Conservation (phyloP, 2,329 filamentous ascomycete genomes). For the Aspergillus ochraceus region DNA sequence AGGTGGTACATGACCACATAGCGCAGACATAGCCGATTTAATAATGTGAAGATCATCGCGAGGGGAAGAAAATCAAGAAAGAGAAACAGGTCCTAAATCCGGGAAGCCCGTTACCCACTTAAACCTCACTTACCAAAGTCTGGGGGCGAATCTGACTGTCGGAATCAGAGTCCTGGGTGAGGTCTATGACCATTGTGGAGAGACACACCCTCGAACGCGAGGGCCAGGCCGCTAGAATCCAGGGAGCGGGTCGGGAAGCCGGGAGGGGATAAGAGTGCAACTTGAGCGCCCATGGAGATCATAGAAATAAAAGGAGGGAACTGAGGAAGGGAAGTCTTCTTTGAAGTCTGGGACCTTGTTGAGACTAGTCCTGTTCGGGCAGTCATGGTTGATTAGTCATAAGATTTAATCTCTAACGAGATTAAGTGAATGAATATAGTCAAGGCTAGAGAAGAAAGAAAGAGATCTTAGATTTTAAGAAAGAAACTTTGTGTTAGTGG, state of each 20-base stretch:
- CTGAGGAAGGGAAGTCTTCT: not conserved
- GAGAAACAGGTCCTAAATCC: not conserved
- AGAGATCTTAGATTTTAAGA: not conserved
- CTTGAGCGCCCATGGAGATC: not conserved
- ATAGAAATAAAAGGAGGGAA: not conserved
- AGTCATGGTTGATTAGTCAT: conserved; percentile 3
- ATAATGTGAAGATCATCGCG: not conserved
- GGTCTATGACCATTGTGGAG: conserved; percentile 24
- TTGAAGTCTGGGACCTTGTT: not conserved
- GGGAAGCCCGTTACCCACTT: not conserved
- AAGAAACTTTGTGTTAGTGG: not conserved
- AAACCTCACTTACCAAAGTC: conserved; percentile 8
- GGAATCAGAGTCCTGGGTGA: conserved; percentile 26
- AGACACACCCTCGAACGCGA: not conserved
- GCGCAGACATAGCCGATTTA: not conserved
- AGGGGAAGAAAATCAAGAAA: not conserved
- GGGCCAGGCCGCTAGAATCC: not conserved
- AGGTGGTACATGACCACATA: not conserved
- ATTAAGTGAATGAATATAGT: conserved; percentile 4
- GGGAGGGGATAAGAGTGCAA: not conserved
- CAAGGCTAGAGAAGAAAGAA: not conserved
- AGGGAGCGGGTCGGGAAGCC: not conserved
- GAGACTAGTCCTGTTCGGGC: not conserved
- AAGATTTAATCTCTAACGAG: not conserved
- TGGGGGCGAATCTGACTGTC: conserved; percentile 14